Conservation (phyloP, 2,329 filamentous ascomycete species). For the Phoma sp. region DNA sequence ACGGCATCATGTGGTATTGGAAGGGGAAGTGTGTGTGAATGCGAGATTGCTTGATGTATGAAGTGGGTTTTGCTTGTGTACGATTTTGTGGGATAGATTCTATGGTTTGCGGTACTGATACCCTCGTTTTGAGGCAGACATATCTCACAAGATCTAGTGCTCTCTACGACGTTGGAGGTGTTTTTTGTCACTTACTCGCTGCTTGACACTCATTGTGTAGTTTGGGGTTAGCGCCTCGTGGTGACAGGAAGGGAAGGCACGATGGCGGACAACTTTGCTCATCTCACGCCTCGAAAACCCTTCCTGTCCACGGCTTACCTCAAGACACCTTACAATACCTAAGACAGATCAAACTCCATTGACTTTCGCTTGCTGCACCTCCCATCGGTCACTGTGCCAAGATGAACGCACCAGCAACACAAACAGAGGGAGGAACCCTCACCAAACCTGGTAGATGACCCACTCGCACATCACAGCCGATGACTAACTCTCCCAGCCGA, state of each 20-base stretch:
- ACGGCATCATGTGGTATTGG: background rate
- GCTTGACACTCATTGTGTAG: background rate
- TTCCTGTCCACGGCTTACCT: too few relatives aligned
- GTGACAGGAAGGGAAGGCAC: background rate
- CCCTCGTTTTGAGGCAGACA: background rate
- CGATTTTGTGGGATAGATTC: background rate
- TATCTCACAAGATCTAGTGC: background rate
- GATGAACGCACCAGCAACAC: constrained; percentile 4
- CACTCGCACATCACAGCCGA: background rate
- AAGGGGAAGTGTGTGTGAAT: background rate
- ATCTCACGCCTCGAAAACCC: background rate
- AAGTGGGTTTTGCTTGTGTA: background rate
- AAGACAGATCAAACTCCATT: background rate
- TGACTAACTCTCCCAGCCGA: constrained; percentile 13
- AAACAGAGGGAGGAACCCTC: constrained; percentile 7
- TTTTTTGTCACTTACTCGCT: too few relatives aligned
- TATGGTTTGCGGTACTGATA: background rate
- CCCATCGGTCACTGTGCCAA: background rate
- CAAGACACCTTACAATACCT: too few relatives aligned
- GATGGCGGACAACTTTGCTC: background rate
- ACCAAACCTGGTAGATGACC: constrained; percentile 19
- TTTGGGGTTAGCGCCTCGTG: background rate
- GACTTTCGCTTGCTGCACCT: background rate
- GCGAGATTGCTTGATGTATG: background rate
- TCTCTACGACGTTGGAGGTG: too few relatives aligned